Base-by-base conservation (phyloP, 1,284 basidiomycete species). In the Rhizoctonia solani region DNA sequence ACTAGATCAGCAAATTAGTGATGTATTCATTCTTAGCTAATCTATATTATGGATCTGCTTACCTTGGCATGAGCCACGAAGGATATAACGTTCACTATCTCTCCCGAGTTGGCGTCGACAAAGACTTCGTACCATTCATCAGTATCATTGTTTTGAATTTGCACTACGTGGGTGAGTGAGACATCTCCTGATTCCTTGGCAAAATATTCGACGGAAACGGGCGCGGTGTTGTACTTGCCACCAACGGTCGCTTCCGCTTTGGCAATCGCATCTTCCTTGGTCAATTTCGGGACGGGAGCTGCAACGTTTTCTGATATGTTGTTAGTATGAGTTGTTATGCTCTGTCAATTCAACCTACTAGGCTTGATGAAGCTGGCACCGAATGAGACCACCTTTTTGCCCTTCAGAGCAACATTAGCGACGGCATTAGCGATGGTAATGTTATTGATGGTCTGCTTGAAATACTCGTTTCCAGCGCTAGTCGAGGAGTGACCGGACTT, bases 291-390 rank as follows among this genome's bases (percentile, higher is more conserved):
- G 1, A 9, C 50, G 4, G 61, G n/a, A 9, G 65, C 37, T 0
- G 71, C 50, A n/a, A 68, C 46, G 41, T 55, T 54, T 6, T 65
- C 69, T 69, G 16, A 54, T 53, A 21, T 56, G 44, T 30, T 56
- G 46, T 23, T 27, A 27, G 25, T 34, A 21, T 11, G 9, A 56
- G 50, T 50, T 63, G 50, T 11, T 3, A n/a, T 6, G 19, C 4
- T 66, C 66, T 5, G 59, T 59, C 23, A 59, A 58, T 39, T n/a
- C 14, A 27, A 53, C 59, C 30, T 69, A 81, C 81, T 73, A 0
- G 79, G 73, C 68, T 80, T 78, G 16, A 85, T 78, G 73, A 85
- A 85, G 1, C 81, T 84, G 5, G 79, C 78, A 14, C 83, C 81
- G 69, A 83, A 82, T 1, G 83, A 76, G 11, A 81, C 76, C 55